Evolutionary conservation across 208 protist genomes (phyloP).

Genomic region (Trypanosoma caninum): DNA sequence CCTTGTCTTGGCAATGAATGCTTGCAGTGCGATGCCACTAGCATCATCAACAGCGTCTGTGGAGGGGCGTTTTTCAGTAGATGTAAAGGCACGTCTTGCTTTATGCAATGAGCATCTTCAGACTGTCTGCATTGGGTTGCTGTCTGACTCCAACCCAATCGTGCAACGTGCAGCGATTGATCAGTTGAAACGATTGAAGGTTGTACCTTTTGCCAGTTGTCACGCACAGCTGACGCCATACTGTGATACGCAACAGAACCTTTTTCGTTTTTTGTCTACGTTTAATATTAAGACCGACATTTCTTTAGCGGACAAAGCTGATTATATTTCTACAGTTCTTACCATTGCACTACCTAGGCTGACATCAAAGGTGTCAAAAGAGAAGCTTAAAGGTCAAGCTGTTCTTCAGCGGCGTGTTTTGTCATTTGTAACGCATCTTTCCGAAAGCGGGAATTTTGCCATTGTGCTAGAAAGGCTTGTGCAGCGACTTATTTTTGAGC

Average conservation of each 20-base stretch:
- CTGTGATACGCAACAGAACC: constrained; percentile 66
- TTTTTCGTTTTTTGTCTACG: constrained; percentile 76
- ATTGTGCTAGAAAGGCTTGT: constrained; percentile 67
- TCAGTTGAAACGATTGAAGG: constrained; percentile 71
- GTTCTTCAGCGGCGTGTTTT: constrained; percentile 79
- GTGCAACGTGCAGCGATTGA: constrained; percentile 76
- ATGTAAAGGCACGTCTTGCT: constrained; percentile 17
- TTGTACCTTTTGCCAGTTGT: constrained; percentile 60
- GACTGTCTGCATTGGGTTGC: constrained; percentile 41
- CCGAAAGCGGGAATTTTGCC: constrained; percentile 30
- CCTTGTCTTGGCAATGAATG: constrained; percentile 67
- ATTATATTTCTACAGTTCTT: constrained; percentile 73
- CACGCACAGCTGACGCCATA: constrained; percentile 70
- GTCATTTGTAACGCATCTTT: constrained; percentile 66
- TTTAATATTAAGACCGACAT: constrained; percentile 80
- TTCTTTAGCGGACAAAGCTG: constrained; percentile 37
- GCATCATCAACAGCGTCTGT: constrained; percentile 31
- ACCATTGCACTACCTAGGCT: constrained; percentile 78
- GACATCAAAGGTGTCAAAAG: constrained; percentile 56
- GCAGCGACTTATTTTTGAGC: constrained; percentile 60
- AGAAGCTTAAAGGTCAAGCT: constrained; percentile 75
- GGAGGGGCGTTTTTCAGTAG: constrained; percentile 18
- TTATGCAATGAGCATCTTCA: constrained; percentile 41
- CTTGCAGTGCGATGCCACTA: constrained; percentile 44
- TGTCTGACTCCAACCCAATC: constrained; percentile 54